phyloP scores from a whole-genome alignment of 805 yeast genomes.

The Wickerhamiella kurtzmanii region DNA sequence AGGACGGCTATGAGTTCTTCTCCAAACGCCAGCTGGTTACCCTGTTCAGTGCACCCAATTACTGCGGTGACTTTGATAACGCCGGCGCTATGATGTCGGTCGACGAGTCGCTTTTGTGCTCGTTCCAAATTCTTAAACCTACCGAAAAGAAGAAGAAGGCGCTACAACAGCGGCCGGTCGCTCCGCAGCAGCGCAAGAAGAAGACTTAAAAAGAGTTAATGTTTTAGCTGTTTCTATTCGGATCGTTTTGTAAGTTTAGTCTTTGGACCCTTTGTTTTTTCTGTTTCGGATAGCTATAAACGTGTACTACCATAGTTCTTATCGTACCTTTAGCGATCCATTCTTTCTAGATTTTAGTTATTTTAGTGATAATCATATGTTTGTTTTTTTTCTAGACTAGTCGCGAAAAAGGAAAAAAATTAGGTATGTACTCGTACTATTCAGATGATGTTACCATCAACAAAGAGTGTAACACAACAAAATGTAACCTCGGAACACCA shows the following conservation, averaged over 20 bases:
- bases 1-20: conserved; percentile 96
- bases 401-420: no score
- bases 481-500: not conserved
- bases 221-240: not conserved
- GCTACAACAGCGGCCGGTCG: conserved; percentile 3
- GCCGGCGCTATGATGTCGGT: conserved; percentile 99
- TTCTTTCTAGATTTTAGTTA: no score
- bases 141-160: conserved; percentile 84
- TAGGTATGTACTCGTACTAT: not conserved
- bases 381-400: no score
- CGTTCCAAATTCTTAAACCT: conserved; percentile 85
- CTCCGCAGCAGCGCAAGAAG: not conserved
- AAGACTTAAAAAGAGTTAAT: not conserved
- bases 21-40: conserved; percentile 93
- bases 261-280: no score
- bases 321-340: no score
- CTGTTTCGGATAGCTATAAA: no score
- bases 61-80: conserved; percentile 97
- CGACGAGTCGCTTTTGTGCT: conserved; percentile 88
- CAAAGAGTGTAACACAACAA: not conserved
- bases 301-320: no score
- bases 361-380: no score
- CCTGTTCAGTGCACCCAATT: conserved; percentile 90
- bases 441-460: not conserved
- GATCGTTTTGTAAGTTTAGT: no score